Conservation (phyloP, 768 basidiomycete species). For the Tubosaeta sp. region DNA sequence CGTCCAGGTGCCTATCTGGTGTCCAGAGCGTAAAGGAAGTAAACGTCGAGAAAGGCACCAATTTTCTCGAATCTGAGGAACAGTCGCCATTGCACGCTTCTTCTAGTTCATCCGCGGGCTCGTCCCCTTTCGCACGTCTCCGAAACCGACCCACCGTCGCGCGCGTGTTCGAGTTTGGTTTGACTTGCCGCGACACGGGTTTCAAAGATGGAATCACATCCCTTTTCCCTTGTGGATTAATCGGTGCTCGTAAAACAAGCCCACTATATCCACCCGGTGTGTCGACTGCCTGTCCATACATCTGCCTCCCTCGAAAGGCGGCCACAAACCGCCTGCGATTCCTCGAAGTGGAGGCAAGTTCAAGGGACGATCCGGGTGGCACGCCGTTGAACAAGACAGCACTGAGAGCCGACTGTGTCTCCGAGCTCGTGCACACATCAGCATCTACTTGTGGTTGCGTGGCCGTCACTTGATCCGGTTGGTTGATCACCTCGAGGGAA, state of each 20-base stretch:
- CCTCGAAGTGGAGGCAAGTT: background rate
- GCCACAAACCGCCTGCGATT: slow-evolving; percentile 39
- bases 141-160: slow-evolving; percentile 6
- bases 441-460: background rate
- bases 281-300: slow-evolving; percentile 61
- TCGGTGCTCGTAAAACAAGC: slow-evolving; percentile 45
- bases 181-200: slow-evolving; percentile 1
- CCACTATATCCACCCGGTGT: slow-evolving; percentile 69
- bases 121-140: slow-evolving; percentile 27
- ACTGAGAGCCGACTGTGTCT: slow-evolving; percentile 10
- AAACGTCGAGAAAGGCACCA: slow-evolving; percentile 54
- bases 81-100: slow-evolving; percentile 24
- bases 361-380: background rate
- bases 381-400: background rate
- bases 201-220: slow-evolving; percentile 1
- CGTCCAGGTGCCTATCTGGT: slow-evolving; percentile 67
- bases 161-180: slow-evolving; percentile 13
- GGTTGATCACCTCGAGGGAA: background rate
- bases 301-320: slow-evolving; percentile 69
- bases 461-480: background rate
- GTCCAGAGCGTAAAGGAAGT: slow-evolving; percentile 72
- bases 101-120: slow-evolving; percentile 25
- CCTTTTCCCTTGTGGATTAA: slow-evolving; percentile 14
- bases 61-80: slow-evolving; percentile 21
- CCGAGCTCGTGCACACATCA: slow-evolving; percentile 2